Evolutionary conservation across 768 basidiomycete species (phyloP), one percentile per base, ranked within the genome.

Genomic region (Boletus subparvulus): DNA sequence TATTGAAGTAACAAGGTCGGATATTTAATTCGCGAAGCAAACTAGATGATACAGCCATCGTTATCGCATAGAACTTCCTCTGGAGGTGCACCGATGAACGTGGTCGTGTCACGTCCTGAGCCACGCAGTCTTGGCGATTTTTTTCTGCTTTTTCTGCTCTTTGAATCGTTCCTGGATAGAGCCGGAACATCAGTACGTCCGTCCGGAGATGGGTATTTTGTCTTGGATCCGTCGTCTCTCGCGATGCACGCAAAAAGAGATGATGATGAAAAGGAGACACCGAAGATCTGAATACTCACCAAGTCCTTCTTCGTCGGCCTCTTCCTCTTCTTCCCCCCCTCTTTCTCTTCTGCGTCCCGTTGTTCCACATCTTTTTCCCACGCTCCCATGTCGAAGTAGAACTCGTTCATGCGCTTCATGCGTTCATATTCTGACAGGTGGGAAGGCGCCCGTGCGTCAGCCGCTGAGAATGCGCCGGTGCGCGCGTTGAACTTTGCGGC

Each of bases 101-200:
- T 37, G n/a, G 30, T 39, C 16, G 32, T 16, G 24, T 67, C 64
- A 67, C 3, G 85, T 88, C 68, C 91, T 84, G 64, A 93, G 69
- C 91, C 90, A 93, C 10, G 91, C 91, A 1, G 90, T 92, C 77
- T 92, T 92, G 39, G 90, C 89, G 10, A 92, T 84, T 74, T 92
- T 93, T 77, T 92, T 92, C 66, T 77, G 73, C 61, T 74, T 80
- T 71, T 92, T 93, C 76, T 90, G 86, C 68, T 92, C 88, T 67
- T 87, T 90, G 71, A 88, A 92, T 41, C 88, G 84, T 62, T 92
- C 89, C 90, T 92, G 69, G 45, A 59, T 56, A 61, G 57, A 36
- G 58, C 46, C 56, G 42, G 45, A 55, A 55, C 50, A 58, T 69
- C 61, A 69, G 68, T 61, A 63, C 54, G 52, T 67, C 68, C 65